These are phyloP conservation scores for Penicillium frequentans DNA, from an alignment of 2,329 filamentous ascomycete genomes.

Conservation along the genomic window DNA sequence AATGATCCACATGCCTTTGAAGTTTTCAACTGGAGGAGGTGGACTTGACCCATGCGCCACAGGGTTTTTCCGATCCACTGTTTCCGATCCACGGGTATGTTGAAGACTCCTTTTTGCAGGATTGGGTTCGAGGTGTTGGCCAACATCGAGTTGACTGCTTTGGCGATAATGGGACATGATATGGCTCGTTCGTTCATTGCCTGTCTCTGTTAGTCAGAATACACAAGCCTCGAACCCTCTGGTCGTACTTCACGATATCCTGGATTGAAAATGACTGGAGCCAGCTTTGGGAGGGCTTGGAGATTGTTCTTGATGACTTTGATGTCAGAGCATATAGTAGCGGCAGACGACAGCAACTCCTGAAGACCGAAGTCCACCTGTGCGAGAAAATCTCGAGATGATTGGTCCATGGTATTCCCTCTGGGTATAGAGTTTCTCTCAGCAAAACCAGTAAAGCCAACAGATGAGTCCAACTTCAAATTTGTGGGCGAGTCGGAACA, in stretches of 20 bases:
- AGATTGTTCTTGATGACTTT: slow-evolving; percentile 2
- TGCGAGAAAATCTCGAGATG: slow-evolving; percentile 4
- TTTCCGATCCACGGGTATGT: neutral
- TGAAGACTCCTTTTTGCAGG: neutral
- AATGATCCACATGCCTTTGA: neutral
- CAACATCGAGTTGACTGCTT: slow-evolving; percentile 35
- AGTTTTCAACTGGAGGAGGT: neutral
- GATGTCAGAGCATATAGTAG: slow-evolving; percentile 3
- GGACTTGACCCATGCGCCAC: neutral
- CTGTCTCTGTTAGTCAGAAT: slow-evolving; percentile 18
- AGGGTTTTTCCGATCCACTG: neutral
- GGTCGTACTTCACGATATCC: slow-evolving; percentile 31
- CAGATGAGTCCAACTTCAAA: neutral
- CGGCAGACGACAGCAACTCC: slow-evolving; percentile 14
- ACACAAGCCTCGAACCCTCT: no score
- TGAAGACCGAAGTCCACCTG: slow-evolving; percentile 31
- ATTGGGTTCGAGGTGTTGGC: slow-evolving; percentile 9
- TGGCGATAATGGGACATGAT: slow-evolving; percentile 36
- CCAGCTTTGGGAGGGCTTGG: slow-evolving; percentile 23
- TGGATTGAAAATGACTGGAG: slow-evolving; percentile 31
- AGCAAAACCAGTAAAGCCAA: neutral
- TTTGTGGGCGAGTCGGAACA: neutral
- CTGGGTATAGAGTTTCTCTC: neutral
- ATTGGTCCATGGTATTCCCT: neutral
- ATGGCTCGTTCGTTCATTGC: slow-evolving; percentile 36